phyloP scores from a whole-genome alignment of 139 green algal species.

The Diplosphaera chodatii region DNA sequence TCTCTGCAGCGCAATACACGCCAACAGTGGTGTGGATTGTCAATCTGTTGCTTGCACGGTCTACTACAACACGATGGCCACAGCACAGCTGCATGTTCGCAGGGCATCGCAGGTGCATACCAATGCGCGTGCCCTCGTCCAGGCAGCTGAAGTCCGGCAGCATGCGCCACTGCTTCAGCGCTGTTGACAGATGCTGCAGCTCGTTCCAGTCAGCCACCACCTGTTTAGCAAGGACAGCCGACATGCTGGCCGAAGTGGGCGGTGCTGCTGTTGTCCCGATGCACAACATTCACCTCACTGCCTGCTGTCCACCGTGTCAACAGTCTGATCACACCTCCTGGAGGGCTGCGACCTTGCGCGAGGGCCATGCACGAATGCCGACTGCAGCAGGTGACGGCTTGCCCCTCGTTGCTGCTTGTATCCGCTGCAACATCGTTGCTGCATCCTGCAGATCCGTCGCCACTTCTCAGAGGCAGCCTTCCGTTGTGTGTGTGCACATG shows the following conservation, averaged over 20 bases:
- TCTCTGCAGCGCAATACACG: neutral
- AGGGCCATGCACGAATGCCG: neutral
- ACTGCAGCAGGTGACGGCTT: neutral
- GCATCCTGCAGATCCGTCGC: neutral
- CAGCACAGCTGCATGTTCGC: no score
- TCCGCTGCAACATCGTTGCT: neutral
- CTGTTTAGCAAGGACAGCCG: neutral
- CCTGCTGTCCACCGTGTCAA: no score
- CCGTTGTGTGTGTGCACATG: no score
- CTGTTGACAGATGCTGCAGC: neutral
- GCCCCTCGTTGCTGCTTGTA: neutral
- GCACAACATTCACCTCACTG: no score
- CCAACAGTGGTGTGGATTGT: neutral
- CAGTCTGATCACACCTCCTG: neutral
- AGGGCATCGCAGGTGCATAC: neutral
- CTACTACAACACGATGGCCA: no score
- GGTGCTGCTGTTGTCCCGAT: no score
- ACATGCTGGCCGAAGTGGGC: no score
- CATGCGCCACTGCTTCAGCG: neutral
- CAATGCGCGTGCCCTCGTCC: neutral
- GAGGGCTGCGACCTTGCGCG: neutral
- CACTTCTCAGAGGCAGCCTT: no score
- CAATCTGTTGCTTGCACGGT: no score
- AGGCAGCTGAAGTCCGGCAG: neutral
- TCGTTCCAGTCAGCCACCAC: neutral